phyloP scores from a whole-genome alignment of 2,329 filamentous ascomycete species.

The Exserohilum rostratum region DNA sequence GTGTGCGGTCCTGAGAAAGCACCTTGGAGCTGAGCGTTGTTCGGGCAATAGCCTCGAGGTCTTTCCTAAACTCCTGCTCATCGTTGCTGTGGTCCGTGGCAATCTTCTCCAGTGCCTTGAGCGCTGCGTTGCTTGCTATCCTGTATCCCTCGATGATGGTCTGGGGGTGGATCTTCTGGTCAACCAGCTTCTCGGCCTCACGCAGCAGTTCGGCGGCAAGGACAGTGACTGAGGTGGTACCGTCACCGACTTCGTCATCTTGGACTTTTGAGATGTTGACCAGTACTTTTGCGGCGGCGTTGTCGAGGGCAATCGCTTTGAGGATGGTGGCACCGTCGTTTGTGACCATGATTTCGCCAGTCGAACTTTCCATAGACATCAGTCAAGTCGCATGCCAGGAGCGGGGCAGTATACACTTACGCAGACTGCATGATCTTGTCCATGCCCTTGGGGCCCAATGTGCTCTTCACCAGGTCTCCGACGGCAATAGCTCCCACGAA shows the following conservation, averaged over 20 bases:
- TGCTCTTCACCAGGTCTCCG: slow-evolving; percentile 96
- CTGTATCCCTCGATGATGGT: slow-evolving; percentile 99
- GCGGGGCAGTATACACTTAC: slow-evolving; percentile 59
- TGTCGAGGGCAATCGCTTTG: slow-evolving; percentile 97
- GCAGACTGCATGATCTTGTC: slow-evolving; percentile 97
- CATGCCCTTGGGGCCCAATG: slow-evolving; percentile 96
- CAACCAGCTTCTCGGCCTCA: slow-evolving; percentile 95
- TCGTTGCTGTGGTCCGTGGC: slow-evolving; percentile 91
- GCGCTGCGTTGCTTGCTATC: slow-evolving; percentile 90
- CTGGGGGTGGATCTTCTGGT: slow-evolving; percentile 98
- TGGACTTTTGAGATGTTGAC: slow-evolving; percentile 99
- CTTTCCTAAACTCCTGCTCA: slow-evolving; percentile 82
- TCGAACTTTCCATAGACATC: slow-evolving; percentile 67
- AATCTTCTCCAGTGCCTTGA: slow-evolving; percentile 80
- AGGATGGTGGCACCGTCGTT: slow-evolving; percentile 99
- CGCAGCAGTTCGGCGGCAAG: slow-evolving; percentile 92
- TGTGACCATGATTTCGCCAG: slow-evolving; percentile 96
- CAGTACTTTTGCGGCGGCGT: slow-evolving; percentile 95
- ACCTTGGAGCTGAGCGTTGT: slow-evolving; percentile 98
- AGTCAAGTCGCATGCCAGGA: slow-evolving; percentile 23
- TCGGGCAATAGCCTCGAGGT: slow-evolving; percentile 86
- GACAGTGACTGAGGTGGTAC: slow-evolving; percentile 96
- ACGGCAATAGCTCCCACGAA: slow-evolving; percentile 99
- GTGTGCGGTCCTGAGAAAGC: slow-evolving; percentile 87
- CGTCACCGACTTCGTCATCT: slow-evolving; percentile 97